Evolutionary conservation across 176 grass and related monocot species (phyloP), one percentile per base, ranked within the genome.

Genomic region (Alloteropsis semialata): DNA sequence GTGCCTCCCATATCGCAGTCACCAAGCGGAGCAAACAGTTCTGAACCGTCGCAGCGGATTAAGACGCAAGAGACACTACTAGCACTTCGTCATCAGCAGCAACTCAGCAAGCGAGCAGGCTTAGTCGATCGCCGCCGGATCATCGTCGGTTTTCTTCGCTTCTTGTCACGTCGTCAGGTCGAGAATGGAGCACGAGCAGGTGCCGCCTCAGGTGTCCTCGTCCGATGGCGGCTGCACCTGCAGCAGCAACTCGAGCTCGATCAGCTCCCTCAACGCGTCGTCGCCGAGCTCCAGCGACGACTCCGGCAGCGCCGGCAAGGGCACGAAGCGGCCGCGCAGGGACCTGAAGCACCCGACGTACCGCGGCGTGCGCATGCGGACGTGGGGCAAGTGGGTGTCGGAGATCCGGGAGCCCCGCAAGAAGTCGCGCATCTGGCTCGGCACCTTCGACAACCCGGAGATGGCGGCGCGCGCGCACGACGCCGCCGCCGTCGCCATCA

Each of bases 401-500:
- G 94, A 97, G 72, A 97, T 97, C 83, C 85, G 94, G 73, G 94
- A 97, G 78, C 94, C 94, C 1, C 77, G 89, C 29, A 97, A 97
- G 87, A 97, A 97, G 87, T 97, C 94, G 0, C 91, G 94, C 65
- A 97, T 97, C 68, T 97, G 94, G 94, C 94, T 97, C 30, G 94
- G 94, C 25, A 97, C 91, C 1, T 97, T 97, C 72, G 86, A 90
- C 75, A 82, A 79, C 34, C 78, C 94, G 8, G 94, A 94, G 73
- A 88, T 92, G 91, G 94, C 94, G 5, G 94, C 91, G 25, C 94
- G 91, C 28, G 94, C 94, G 29, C 94, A 94, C 80, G 94, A 97
- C 85, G 89, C 74, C n/a, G 94, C 94, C 7, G 91, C 91, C 9
- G 27, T 97, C 77, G 87, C 94, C 61, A 88, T 97, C 81, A 97